These are phyloP conservation scores for Pelargonium fulgidum DNA, from an alignment of 441 rosid genomes.

Conservation along the genomic window DNA sequence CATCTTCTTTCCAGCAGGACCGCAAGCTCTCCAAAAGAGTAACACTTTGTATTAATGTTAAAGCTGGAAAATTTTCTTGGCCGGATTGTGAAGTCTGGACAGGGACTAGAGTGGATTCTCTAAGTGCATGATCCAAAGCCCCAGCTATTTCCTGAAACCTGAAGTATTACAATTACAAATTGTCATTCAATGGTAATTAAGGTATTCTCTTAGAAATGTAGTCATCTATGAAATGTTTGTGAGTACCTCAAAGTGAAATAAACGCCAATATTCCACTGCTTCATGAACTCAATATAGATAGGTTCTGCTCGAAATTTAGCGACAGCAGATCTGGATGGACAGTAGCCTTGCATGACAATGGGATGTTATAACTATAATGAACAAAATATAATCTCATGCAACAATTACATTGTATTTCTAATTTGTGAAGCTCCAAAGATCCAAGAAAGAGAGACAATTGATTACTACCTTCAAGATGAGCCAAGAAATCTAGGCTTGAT, in stretches of 20 bases:
- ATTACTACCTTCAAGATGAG: conserved; percentile 79
- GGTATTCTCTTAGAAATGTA: conserved; percentile 4
- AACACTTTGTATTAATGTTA: conserved; percentile 69
- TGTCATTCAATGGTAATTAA: neutral
- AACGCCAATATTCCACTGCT: conserved; percentile 93
- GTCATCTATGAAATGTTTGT: conserved; percentile 17
- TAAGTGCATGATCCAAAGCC: conserved; percentile 71
- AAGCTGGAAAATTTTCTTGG: conserved; percentile 29
- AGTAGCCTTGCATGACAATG: conserved; percentile 76
- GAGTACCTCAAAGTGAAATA: conserved; percentile 86
- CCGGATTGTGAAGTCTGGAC: conserved; percentile 45
- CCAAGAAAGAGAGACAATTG: conserved; percentile 9
- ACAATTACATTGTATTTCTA: conserved; percentile 6
- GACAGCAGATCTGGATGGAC: conserved; percentile 89
- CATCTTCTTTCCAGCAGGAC: conserved; percentile 90
- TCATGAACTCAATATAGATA: conserved; percentile 70
- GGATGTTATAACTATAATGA: conserved; percentile 35
- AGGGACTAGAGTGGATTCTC: conserved; percentile 48
- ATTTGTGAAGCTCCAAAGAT: too few species aligned
- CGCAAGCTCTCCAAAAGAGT: conserved; percentile 76
- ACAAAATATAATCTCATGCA: conserved; percentile 17
- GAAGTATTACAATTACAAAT: conserved; percentile 19
- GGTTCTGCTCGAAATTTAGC: conserved; percentile 72
- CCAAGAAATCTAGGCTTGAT: conserved; percentile 80
- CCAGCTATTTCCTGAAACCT: conserved; percentile 99